Percentiles rank a stretch among this genome's conserved stretches.
phyloP scores from a whole-genome alignment of 2,329 filamentous ascomycete species.

The Ophiosphaerella herpotricha region DNA sequence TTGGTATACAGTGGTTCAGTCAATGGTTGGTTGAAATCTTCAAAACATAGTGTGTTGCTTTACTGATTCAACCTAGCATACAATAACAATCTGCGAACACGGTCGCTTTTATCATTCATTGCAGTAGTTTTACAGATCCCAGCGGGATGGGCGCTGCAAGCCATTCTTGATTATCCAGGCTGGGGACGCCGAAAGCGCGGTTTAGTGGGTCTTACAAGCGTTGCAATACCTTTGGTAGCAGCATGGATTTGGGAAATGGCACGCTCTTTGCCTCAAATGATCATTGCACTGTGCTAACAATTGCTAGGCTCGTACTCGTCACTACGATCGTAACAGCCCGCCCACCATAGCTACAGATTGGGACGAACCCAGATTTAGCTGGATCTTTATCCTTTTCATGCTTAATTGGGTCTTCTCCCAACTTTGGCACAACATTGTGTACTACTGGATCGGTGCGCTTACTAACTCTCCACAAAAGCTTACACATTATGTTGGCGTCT shows the following conservation, averaged over 20 bases:
- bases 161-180: slow-evolving; percentile 31
- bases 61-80: slow-evolving; percentile 17
- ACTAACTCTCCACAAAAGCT: slow-evolving; percentile 40
- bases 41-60: neutral
- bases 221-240: slow-evolving; percentile 29
- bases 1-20: slow-evolving; percentile 39
- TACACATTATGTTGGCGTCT: slow-evolving; percentile 38
- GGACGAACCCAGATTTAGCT: slow-evolving; percentile 30
- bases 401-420: slow-evolving; percentile 38
- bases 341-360: slow-evolving; percentile 33
- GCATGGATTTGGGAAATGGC: slow-evolving; percentile 43
- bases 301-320: slow-evolving; percentile 31
- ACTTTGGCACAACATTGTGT: slow-evolving; percentile 39
- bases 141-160: slow-evolving; percentile 37
- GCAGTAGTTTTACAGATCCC: slow-evolving; percentile 36
- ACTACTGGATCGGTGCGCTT: slow-evolving; percentile 39
- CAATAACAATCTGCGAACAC: slow-evolving; percentile 35
- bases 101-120: slow-evolving; percentile 34
- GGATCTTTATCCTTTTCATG: slow-evolving; percentile 39
- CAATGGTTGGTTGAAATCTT: slow-evolving; percentile 23
- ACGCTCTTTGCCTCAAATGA: neutral
- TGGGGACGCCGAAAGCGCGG: slow-evolving; percentile 38
- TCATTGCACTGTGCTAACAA: neutral
- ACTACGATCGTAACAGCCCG: slow-evolving; percentile 31
- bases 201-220: slow-evolving; percentile 30